Evolutionary conservation across 768 basidiomycete species (phyloP), one percentile per base, ranked within the genome.

Genomic region (Xanthoconium stramineum): DNA sequence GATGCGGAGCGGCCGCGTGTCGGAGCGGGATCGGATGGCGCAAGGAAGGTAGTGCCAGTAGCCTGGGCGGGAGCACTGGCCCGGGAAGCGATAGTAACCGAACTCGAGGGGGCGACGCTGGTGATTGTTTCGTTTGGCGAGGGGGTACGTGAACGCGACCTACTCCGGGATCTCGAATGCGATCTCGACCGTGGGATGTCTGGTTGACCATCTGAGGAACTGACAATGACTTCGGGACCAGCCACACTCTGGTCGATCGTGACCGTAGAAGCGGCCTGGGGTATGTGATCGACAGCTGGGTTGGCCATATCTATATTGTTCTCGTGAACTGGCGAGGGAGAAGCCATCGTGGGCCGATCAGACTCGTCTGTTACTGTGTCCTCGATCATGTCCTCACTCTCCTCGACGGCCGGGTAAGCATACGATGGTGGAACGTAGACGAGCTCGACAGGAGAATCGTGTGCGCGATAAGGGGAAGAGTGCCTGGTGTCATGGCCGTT

Each of bases 401-500:
- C 62, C 11, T 61, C 63, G 1, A 40, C 19, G 19, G 63, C 17
- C 3, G 66, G 58, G 53, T 62, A 65, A 30, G 61, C 15, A 57
- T 74, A 77, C 5, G 69, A 65, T n/a, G 78, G 74, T 1, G 88
- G 88, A 15, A 85, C 84, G 64, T 88, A 89, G 24, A 89, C 88
- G 60, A 89, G 76, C 58, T 88, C 86, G 38, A 88, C 84, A 1
- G 83, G 81, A 0, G 80, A 77, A 50, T 76, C 76, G 42, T 75
- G 78, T 24, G 69, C 65, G 48, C 58, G 56, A 53, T 58, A 59
- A 1, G 67, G 49, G n/a, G 63, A 50, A 30, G 47, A 53, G 19
- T 61, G 40, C 39, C 36, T 58, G 38, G 24, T 47, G n/a, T 59
- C 44, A 5, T 55, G 58, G 6, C 47, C 15, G 40, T 54, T 56